These are phyloP conservation scores for Hyphopichia homilentoma DNA, from an alignment of 805 yeast species.

Conservation along the genomic window DNA sequence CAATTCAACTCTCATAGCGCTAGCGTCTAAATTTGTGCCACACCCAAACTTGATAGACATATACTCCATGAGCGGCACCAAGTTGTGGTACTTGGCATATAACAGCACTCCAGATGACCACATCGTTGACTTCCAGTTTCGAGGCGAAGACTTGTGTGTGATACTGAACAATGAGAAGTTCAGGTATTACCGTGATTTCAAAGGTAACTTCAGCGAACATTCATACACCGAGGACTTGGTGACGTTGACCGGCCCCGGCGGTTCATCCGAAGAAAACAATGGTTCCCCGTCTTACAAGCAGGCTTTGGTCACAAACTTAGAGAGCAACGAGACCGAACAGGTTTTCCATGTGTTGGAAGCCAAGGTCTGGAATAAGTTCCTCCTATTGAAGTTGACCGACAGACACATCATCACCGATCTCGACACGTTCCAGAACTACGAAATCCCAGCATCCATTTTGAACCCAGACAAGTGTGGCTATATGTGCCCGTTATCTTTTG, in stretches of 20 bases:
- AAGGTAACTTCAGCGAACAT: slow-evolving; percentile 62
- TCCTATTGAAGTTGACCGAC: slow-evolving; percentile 41
- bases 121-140: slow-evolving; percentile 50
- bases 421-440: slow-evolving; percentile 33
- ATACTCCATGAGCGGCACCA: slow-evolving; percentile 32
- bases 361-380: slow-evolving; percentile 37
- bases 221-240: slow-evolving; percentile 17
- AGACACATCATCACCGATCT: slow-evolving; percentile 35
- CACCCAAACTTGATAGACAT: slow-evolving; percentile 36
- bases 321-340: slow-evolving; percentile 27
- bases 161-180: slow-evolving; percentile 50
- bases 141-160: slow-evolving; percentile 52
- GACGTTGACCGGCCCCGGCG: slow-evolving; percentile 1
- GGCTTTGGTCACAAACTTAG: slow-evolving; percentile 27
- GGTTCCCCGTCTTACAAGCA: neutral
- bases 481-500: slow-evolving; percentile 10
- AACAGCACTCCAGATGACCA: slow-evolving; percentile 46
- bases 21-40: slow-evolving; percentile 34
- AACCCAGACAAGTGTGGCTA: slow-evolving; percentile 18
- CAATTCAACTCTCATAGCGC: slow-evolving; percentile 53
- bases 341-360: slow-evolving; percentile 20
- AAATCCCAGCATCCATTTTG: slow-evolving; percentile 26
- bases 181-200: slow-evolving; percentile 61
- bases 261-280: neutral
- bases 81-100: slow-evolving; percentile 33